phyloP scores from a whole-genome alignment of 495 filamentous ascomycete genomes.

The Penicillium manginii region DNA sequence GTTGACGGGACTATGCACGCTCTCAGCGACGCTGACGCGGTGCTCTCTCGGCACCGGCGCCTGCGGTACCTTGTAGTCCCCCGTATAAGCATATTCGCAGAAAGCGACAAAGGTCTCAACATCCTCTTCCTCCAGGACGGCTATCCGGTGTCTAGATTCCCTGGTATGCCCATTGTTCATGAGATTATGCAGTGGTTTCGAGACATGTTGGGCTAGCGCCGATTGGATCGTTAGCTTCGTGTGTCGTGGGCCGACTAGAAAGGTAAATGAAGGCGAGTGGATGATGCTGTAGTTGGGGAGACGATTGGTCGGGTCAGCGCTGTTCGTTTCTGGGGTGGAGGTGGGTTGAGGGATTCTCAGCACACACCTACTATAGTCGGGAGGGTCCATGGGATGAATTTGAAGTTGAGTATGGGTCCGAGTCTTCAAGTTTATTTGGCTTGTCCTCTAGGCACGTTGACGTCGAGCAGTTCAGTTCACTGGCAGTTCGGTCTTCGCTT shows the following conservation, averaged over 20 bases:
- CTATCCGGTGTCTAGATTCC: constrained; percentile 49
- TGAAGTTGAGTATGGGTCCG: no score
- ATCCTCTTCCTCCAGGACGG: constrained; percentile 49
- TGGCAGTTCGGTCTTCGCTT: background rate
- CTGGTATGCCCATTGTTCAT: constrained; percentile 51
- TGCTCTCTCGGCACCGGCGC: constrained; percentile 10
- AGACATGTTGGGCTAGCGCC: constrained; percentile 51
- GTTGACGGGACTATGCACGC: constrained; percentile 8
- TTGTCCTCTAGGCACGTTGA: no score
- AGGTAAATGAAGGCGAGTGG: constrained; percentile 50
- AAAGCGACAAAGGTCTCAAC: constrained; percentile 53
- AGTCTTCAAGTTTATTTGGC: no score
- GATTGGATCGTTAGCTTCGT: constrained; percentile 53
- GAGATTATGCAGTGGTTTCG: constrained; percentile 47
- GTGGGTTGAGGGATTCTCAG: constrained; percentile 1
- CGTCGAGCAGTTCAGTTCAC: background rate
- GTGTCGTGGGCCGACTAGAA: constrained; percentile 50
- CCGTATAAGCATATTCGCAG: constrained; percentile 54
- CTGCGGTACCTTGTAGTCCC: constrained; percentile 47
- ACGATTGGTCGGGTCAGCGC: constrained; percentile 1
- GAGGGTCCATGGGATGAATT: constrained; percentile 33
- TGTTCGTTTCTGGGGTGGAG: background rate
- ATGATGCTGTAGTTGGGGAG: constrained; percentile 37
- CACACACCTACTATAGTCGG: constrained; percentile 41
- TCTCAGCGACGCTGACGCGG: constrained; percentile 16